Conservation (phyloP, 176 grass and related monocot genomes). For the Oryza brachyantha region DNA sequence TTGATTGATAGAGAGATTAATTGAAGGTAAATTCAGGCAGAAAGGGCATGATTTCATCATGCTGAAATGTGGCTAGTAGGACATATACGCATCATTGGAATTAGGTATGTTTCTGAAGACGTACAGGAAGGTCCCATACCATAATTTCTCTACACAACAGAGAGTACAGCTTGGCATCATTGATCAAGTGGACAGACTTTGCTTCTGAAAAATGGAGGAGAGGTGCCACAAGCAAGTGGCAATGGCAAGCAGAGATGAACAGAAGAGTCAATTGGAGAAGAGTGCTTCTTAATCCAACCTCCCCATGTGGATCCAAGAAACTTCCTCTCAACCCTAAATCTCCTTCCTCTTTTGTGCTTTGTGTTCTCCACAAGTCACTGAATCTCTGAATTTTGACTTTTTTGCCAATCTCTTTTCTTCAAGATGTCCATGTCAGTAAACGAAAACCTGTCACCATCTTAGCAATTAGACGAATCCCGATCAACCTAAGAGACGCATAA, state of each 20-base stretch:
- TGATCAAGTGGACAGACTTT: slow-evolving; percentile 2
- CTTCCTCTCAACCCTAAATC: slow-evolving; percentile 17
- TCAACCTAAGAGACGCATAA: slow-evolving; percentile 8
- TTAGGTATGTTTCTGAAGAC: not conserved
- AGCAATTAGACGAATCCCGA: slow-evolving; percentile 9
- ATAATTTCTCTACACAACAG: not conserved
- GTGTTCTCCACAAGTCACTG: not conserved
- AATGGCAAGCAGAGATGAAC: not conserved
- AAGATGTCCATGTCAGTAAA: slow-evolving; percentile 9
- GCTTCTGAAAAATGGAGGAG: slow-evolving; percentile 2
- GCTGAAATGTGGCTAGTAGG: not conserved
- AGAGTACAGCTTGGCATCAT: not conserved
- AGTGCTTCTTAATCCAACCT: slow-evolving; percentile 56
- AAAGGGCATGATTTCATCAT: not conserved
- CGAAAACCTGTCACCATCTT: not conserved
- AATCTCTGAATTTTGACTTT: slow-evolving; percentile 25
- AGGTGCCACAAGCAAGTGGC: slow-evolving; percentile 16
- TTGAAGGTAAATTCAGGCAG: not conserved
- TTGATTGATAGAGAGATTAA: not conserved
- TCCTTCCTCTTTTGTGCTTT: not conserved
- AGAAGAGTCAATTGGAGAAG: slow-evolving; percentile 37
- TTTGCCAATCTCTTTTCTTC: not conserved
- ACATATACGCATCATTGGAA: not conserved
- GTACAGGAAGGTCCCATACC: not conserved
- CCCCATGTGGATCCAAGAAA: slow-evolving; percentile 26